Conservation (phyloP, 2,329 filamentous ascomycete species). For the Fusarium pilosicola region DNA sequence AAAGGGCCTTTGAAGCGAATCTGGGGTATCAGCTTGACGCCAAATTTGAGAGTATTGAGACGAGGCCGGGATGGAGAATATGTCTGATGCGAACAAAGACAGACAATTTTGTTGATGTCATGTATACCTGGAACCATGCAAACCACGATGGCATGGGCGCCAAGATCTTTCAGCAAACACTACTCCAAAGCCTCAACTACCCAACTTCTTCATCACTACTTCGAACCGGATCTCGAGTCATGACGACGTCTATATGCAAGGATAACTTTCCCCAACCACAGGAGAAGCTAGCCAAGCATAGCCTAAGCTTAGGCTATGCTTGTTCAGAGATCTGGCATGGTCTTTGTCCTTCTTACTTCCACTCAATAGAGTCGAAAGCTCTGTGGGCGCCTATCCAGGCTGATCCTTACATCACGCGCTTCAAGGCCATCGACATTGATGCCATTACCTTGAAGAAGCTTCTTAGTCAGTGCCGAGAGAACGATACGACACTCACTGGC, state of each 20-base stretch:
- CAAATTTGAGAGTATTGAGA: background rate
- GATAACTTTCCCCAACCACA: conserved; percentile 3
- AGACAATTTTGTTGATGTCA: background rate
- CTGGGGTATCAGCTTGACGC: background rate
- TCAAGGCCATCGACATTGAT: background rate
- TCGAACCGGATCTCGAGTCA: background rate
- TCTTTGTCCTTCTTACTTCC: background rate
- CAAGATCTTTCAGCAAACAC: conserved; percentile 1
- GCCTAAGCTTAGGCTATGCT: background rate
- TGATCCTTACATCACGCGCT: background rate
- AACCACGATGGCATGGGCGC: background rate
- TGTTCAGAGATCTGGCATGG: conserved; percentile 3
- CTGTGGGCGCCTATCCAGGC: background rate
- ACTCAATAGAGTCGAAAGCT: background rate
- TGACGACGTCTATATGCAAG: background rate
- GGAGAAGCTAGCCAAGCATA: conserved; percentile 4
- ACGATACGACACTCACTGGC: background rate
- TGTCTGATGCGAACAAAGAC: background rate
- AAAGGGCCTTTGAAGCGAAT: background rate
- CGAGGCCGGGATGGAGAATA: background rate
- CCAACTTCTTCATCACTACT: background rate
- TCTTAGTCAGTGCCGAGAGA: background rate
- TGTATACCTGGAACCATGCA: conserved; percentile 2
- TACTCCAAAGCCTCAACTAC: background rate
- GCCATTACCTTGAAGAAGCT: background rate